Evolutionary conservation across 1,284 basidiomycete species (phyloP).

Genomic region (Ceratobasidium sp.): DNA sequence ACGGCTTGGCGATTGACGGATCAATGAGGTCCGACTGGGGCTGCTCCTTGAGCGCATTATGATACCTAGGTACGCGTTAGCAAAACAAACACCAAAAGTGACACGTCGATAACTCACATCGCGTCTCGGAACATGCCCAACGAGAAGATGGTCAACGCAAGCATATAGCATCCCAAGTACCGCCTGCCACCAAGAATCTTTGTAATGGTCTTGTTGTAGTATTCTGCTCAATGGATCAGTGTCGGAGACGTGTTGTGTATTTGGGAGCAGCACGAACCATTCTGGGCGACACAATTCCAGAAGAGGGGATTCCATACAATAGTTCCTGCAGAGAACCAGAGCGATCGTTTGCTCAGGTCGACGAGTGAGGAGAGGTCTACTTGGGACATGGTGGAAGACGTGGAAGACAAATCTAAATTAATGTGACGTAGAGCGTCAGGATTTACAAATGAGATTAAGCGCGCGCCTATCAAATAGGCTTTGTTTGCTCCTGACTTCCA

Average conservation of each 20-base stretch:
- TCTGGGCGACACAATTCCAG: conserved; percentile 95
- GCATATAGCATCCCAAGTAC: conserved; percentile 84
- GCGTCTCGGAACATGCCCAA: conserved; percentile 86
- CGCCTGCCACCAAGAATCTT: conserved; percentile 77
- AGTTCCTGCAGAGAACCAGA: conserved; percentile 68
- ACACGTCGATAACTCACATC: conserved; percentile 63
- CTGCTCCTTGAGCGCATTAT: conserved; percentile 74
- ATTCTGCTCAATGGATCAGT: conserved; percentile 62
- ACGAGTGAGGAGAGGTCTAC: conserved; percentile 50
- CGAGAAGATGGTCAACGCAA: conserved; percentile 89
- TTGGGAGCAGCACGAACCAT: conserved; percentile 65
- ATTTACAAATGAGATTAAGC: not conserved
- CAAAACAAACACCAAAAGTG: conserved; percentile 12
- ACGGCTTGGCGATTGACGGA: conserved; percentile 51
- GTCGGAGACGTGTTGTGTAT: conserved; percentile 10
- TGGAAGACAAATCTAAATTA: not conserved
- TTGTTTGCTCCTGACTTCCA: conserved; percentile 1
- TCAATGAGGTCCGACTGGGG: conserved; percentile 57
- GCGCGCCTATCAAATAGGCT: conserved; percentile 8
- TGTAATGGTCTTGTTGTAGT: conserved; percentile 86
- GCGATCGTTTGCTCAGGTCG: conserved; percentile 68
- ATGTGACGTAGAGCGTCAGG: conserved; percentile 22
- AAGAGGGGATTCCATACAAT: conserved; percentile 91
- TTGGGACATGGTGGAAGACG: conserved; percentile 18
- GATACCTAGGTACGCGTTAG: conserved; percentile 60